Conservation (phyloP, 768 basidiomycete species). For the Boletellus emodensis region DNA sequence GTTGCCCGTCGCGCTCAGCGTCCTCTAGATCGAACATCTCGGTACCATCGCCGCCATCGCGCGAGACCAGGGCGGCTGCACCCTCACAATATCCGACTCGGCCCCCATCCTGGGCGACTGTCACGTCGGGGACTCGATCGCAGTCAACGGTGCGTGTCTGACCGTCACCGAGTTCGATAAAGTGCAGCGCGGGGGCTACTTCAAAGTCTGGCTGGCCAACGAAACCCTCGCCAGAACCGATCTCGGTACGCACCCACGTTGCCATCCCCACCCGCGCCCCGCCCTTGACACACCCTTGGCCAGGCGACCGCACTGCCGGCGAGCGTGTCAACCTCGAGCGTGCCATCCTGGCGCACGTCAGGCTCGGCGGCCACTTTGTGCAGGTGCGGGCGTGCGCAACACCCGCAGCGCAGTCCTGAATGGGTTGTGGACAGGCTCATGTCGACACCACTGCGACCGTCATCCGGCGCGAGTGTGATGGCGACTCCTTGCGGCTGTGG, state of each 20-base stretch:
- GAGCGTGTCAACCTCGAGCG: conserved; percentile 89
- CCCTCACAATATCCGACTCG: conserved; percentile 69
- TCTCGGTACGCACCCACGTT: conserved; percentile 52
- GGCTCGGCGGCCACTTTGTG: conserved; percentile 97
- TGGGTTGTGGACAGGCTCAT: conserved; percentile 62
- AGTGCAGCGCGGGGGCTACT: conserved; percentile 64
- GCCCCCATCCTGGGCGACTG: conserved; percentile 81
- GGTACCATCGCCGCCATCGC: conserved; percentile 67
- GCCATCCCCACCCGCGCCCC: neutral
- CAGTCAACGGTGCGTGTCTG: conserved; percentile 83
- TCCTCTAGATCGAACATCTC: conserved; percentile 79
- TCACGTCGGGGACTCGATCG: conserved; percentile 91
- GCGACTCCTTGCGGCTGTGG: conserved; percentile 80
- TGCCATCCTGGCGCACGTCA: conserved; percentile 85
- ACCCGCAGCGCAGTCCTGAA: neutral
- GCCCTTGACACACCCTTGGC: conserved; percentile 6
- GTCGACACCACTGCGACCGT: conserved; percentile 87
- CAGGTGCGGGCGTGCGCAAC: conserved; percentile 54
- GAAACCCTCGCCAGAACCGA: conserved; percentile 92
- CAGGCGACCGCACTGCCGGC: conserved; percentile 76
- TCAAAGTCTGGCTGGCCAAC: conserved; percentile 93
- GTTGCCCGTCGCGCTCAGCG: conserved; percentile 2
- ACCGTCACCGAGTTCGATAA: conserved; percentile 85
- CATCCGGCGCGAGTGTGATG: conserved; percentile 61
- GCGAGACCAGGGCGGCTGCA: conserved; percentile 72